phyloP scores from a whole-genome alignment of 2,329 filamentous ascomycete genomes.

The Alternaria sp. region DNA sequence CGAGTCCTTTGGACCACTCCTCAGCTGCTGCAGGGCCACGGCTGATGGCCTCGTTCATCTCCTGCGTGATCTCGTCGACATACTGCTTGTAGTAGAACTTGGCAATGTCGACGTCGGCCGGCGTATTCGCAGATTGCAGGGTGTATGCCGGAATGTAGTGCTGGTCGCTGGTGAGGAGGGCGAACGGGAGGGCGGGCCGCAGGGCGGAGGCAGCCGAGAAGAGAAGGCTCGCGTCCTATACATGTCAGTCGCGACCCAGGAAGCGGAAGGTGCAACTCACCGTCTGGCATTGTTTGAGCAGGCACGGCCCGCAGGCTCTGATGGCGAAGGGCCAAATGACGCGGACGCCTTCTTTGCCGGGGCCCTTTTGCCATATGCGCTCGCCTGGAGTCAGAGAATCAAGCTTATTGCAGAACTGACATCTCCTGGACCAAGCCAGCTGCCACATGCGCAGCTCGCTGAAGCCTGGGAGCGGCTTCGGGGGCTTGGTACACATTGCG shows the following conservation, averaged over 20 bases:
- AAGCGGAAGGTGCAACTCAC: constrained; percentile 54
- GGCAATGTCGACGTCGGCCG: constrained; percentile 58
- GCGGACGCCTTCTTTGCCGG: constrained; percentile 65
- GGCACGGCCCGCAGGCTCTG: constrained; percentile 70
- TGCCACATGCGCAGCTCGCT: constrained; percentile 80
- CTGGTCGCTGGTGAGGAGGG: constrained; percentile 67
- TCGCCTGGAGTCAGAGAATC: constrained; percentile 35
- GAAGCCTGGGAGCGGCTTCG: constrained; percentile 68
- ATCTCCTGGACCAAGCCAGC: constrained; percentile 66
- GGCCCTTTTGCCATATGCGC: constrained; percentile 64
- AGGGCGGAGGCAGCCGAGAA: constrained; percentile 68
- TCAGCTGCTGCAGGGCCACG: constrained; percentile 72
- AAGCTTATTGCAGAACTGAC: constrained; percentile 69
- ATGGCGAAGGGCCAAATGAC: constrained; percentile 75
- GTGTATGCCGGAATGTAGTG: constrained; percentile 65
- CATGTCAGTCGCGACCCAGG: constrained; percentile 24
- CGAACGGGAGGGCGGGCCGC: constrained; percentile 71
- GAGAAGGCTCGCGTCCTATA: constrained; percentile 72
- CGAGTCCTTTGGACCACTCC: constrained; percentile 81
- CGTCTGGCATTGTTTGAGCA: constrained; percentile 67
- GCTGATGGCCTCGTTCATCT: constrained; percentile 68
- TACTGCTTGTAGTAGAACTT: constrained; percentile 72
- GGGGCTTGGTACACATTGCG: constrained; percentile 69
- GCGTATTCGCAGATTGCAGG: constrained; percentile 61
- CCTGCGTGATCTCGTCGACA: constrained; percentile 65